Evolutionary conservation across 1,139 yeast genomes (phyloP).

Genomic region (Maudiozyma humilis): DNA sequence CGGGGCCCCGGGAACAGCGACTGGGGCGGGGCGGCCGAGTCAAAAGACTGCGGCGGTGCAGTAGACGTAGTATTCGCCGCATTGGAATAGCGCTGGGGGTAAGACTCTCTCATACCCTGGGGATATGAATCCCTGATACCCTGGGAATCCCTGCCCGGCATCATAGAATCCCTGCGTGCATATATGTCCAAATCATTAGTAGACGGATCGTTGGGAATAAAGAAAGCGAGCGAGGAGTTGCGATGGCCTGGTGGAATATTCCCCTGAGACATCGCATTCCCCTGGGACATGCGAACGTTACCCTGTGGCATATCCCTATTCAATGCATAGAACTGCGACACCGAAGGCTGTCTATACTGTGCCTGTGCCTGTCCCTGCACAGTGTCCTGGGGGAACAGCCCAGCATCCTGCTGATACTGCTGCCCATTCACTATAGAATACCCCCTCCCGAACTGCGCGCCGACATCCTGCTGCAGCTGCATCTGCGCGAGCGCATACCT

Average conservation of each 20-base stretch:
- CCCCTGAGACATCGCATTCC: background rate
- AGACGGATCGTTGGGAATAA: constrained; percentile 1
- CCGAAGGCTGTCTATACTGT: background rate
- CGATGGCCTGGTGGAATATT: background rate
- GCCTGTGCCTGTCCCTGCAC: background rate
- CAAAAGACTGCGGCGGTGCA: background rate
- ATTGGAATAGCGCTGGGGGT: background rate
- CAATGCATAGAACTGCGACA: background rate
- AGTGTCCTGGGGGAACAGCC: background rate
- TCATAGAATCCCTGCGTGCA: constrained; percentile 5
- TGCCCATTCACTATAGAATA: constrained; percentile 31
- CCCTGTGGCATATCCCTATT: background rate
- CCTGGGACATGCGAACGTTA: background rate
- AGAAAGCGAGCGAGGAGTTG: constrained; percentile 4
- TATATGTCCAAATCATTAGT: constrained; percentile 5
- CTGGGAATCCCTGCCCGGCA: constrained; percentile 3
- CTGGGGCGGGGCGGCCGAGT: background rate
- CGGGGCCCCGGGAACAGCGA: background rate
- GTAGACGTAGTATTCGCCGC: background rate
- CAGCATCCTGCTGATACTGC: constrained; percentile 9
- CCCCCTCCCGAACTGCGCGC: constrained; percentile 30
- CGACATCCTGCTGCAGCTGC: background rate
- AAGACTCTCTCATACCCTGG: background rate
- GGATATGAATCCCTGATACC: background rate
- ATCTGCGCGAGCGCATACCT: constrained; percentile 15